These are phyloP conservation scores for Gynochthodes officinalis DNA, from an alignment of 257 asterid genomes.

Conservation along the genomic window DNA sequence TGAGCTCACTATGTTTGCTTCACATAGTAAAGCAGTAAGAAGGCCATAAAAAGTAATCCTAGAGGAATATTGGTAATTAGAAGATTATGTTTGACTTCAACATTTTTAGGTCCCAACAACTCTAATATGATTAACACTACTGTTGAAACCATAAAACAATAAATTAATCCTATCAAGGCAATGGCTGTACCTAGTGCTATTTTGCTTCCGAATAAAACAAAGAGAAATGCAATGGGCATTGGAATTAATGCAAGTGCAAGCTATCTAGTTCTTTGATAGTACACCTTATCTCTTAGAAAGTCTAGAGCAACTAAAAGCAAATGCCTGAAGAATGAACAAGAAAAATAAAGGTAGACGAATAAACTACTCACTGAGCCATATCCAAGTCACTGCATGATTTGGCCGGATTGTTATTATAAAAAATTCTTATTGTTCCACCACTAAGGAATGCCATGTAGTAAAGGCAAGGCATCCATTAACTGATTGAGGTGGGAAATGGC, in stretches of 20 bases:
- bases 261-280: constrained; percentile 56
- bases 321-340: constrained; percentile 69
- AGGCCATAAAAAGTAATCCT: constrained; percentile 62
- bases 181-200: constrained; percentile 39
- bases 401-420: constrained; percentile 66
- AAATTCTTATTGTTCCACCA: constrained; percentile 62
- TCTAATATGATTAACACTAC: constrained; percentile 60
- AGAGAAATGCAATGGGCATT: constrained; percentile 47
- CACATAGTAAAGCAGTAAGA: constrained; percentile 54
- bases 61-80: constrained; percentile 64
- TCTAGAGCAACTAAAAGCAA: constrained; percentile 57
- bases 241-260: constrained; percentile 48
- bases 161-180: constrained; percentile 56
- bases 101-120: constrained; percentile 60
- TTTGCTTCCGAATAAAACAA: constrained; percentile 39
- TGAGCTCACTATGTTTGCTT: constrained; percentile 44
- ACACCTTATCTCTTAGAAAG: constrained; percentile 34
- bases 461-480: too few relatives aligned
- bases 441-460: constrained; percentile 53
- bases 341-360: constrained; percentile 56
- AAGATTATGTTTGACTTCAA: constrained; percentile 63
- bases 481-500: too few relatives aligned
- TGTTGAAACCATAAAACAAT: constrained; percentile 54
- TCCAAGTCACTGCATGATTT: constrained; percentile 59
- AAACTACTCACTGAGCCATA: constrained; percentile 32